Evolutionary conservation across 1,139 yeast species (phyloP).

Genomic region (Suhomyces bolitotheri): DNA sequence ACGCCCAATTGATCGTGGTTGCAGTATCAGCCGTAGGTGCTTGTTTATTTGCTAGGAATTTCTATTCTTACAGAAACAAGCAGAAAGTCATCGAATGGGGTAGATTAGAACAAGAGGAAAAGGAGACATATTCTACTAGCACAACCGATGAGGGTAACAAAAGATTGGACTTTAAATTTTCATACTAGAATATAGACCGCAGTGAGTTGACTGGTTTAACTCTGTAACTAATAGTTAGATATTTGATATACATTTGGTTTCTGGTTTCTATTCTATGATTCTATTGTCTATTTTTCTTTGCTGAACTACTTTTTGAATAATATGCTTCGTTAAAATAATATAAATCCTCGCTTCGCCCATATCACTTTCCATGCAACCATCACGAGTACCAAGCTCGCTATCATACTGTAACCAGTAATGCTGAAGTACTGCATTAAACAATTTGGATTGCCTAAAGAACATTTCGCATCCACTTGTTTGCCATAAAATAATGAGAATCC

Average conservation of each 20-base stretch:
- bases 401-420: conserved; percentile 33
- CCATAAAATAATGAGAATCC: conserved; percentile 75
- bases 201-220: too few relatives aligned
- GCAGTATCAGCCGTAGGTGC: conserved; percentile 16
- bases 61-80: conserved; percentile 51
- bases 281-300: neutral
- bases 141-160: conserved; percentile 55
- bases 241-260: too few relatives aligned
- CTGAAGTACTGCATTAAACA: conserved; percentile 38
- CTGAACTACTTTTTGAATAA: neutral
- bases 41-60: conserved; percentile 21
- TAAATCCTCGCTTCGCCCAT: conserved; percentile 37
- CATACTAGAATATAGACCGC: too few relatives aligned
- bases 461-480: conserved; percentile 51
- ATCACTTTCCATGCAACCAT: conserved; percentile 34
- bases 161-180: conserved; percentile 53
- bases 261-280: neutral
- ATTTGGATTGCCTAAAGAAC: conserved; percentile 20
- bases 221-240: too few relatives aligned
- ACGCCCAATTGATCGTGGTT: conserved; percentile 15
- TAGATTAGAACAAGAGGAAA: conserved; percentile 47
- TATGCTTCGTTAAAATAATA: conserved; percentile 7
- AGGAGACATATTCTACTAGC: conserved; percentile 39
- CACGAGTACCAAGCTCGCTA: conserved; percentile 33
- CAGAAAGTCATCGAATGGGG: conserved; percentile 48